Conservation (phyloP, 2,329 filamentous ascomycete species). For the Cladophialophora exuberans region DNA sequence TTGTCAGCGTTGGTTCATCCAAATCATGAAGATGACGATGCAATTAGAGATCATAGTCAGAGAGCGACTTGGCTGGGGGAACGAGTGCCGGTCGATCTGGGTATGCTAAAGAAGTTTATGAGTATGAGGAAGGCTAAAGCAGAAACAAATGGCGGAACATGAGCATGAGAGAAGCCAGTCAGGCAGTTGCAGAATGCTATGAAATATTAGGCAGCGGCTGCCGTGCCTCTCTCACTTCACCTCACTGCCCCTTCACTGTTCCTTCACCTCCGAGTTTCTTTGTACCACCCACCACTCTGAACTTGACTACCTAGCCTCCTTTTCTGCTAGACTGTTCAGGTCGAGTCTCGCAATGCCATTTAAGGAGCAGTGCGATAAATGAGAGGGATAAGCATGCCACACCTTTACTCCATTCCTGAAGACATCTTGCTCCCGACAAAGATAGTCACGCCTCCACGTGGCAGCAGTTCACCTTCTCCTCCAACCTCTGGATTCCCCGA, state of each 20-base stretch:
- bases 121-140: slow-evolving; percentile 2
- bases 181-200: not conserved
- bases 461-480: not conserved
- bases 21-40: slow-evolving; percentile 67
- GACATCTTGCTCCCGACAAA: not conserved
- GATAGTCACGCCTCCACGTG: not conserved
- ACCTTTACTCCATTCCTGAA: not conserved
- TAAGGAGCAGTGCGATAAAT: no score
- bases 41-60: slow-evolving; percentile 51
- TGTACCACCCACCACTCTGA: not conserved
- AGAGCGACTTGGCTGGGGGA: slow-evolving; percentile 51
- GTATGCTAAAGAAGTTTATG: slow-evolving; percentile 38
- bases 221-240: not conserved
- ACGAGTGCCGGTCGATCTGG: slow-evolving; percentile 48
- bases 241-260: not conserved
- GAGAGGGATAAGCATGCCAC: no score
- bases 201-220: not conserved
- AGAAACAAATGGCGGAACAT: not conserved
- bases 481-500: slow-evolving; percentile 2
- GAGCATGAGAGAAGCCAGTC: not conserved
- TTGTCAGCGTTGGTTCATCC: slow-evolving; percentile 80
- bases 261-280: not conserved
- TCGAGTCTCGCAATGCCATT: not conserved
- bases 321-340: not conserved
- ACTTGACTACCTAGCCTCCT: not conserved